Evolutionary conservation across 1,284 basidiomycete species (phyloP).

Genomic region (Pseudozyma thailandica): DNA sequence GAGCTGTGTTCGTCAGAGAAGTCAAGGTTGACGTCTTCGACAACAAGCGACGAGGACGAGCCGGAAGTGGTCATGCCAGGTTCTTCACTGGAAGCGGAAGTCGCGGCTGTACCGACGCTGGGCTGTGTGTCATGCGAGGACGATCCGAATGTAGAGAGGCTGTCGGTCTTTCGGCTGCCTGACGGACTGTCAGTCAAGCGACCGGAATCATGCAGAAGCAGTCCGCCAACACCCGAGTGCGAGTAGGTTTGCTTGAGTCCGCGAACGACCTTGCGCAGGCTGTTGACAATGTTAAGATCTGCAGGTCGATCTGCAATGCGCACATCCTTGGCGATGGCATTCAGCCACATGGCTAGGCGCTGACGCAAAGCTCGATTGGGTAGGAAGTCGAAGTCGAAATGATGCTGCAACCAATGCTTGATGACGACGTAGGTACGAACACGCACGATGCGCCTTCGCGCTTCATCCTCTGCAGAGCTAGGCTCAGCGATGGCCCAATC

Average conservation of each 20-base stretch:
- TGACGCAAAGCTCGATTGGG: conserved; percentile 51
- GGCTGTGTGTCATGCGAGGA: conserved; percentile 32
- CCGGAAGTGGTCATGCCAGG: conserved; percentile 12
- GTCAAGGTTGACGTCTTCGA: conserved; percentile 41
- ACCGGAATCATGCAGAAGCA: conserved; percentile 45
- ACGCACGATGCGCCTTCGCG: conserved; percentile 56
- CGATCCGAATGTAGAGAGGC: conserved; percentile 32
- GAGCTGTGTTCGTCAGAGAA: conserved; percentile 35
- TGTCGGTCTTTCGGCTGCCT: conserved; percentile 26
- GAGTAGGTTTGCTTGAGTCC: conserved; percentile 57
- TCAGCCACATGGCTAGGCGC: conserved; percentile 57
- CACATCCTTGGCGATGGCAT: conserved; percentile 42
- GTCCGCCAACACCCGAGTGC: conserved; percentile 47
- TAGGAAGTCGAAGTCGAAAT: conserved; percentile 62
- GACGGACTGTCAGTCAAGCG: conserved; percentile 20
- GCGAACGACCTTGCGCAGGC: conserved; percentile 54
- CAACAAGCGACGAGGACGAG: conserved; percentile 11
- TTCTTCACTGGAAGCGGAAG: conserved; percentile 13
- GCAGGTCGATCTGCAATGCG: conserved; percentile 32
- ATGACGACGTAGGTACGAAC: conserved; percentile 62
- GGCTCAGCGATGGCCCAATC: conserved; percentile 55
- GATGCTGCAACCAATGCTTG: conserved; percentile 60
- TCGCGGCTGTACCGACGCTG: background rate
- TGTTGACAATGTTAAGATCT: conserved; percentile 52
- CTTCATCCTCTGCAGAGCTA: conserved; percentile 47